Percentiles rank a stretch among this genome's conserved stretches.
These are phyloP conservation scores for Gamarada debralockiae DNA, from an alignment of 495 filamentous ascomycete genomes.

Conservation along the genomic window DNA sequence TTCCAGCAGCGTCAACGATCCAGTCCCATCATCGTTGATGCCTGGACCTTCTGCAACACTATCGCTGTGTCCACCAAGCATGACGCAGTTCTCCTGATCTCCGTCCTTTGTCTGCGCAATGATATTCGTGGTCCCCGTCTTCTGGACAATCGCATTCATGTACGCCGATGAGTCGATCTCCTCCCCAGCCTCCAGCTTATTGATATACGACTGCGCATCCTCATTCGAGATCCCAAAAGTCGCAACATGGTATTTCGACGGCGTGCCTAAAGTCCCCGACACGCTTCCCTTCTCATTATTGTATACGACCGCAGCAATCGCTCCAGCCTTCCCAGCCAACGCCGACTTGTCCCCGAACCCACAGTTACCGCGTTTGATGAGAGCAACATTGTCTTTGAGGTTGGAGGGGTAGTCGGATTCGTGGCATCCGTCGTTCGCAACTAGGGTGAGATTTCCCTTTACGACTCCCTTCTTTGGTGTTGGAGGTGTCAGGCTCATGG, in stretches of 20 bases:
- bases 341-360: constrained; percentile 57
- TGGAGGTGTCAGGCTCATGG: constrained; percentile 59
- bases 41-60: constrained; percentile 46
- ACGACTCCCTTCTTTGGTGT: constrained; percentile 54
- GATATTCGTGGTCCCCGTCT: constrained; percentile 46
- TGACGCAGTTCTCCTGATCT: constrained; percentile 52
- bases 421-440: constrained; percentile 44
- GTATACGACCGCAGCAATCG: constrained; percentile 56
- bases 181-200: constrained; percentile 42
- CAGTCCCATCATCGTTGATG: constrained; percentile 50
- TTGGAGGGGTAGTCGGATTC: constrained; percentile 38
- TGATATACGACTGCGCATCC: constrained; percentile 44
- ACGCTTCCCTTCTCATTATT: constrained; percentile 48
- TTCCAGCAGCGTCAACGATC: constrained; percentile 49
- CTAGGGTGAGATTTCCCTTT: constrained; percentile 35
- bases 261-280: constrained; percentile 49
- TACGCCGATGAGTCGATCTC: constrained; percentile 48
- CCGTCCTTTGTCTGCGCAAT: constrained; percentile 51
- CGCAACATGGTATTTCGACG: constrained; percentile 48
- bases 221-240: constrained; percentile 52
- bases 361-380: constrained; percentile 55
- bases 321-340: constrained; percentile 52
- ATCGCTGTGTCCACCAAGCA: constrained; percentile 54
- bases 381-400: constrained; percentile 46
- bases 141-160: constrained; percentile 45